phyloP scores from a whole-genome alignment of 192 early-diverging fungal species.

The Podochytrium sp. region DNA sequence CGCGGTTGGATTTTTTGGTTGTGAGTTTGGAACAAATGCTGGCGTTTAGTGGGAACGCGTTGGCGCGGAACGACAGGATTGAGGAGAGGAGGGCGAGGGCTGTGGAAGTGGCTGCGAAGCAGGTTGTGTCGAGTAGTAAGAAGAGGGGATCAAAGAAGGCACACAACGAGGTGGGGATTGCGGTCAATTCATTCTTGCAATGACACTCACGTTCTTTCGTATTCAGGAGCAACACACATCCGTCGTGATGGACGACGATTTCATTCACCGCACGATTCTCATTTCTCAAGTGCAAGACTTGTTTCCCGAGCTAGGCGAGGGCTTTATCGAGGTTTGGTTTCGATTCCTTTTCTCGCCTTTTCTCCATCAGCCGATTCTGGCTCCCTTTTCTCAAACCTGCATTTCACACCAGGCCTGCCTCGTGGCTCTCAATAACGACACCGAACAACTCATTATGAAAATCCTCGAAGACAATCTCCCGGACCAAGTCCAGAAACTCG shows the following conservation, averaged over 20 bases:
- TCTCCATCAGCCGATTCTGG: neutral
- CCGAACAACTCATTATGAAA: constrained; percentile 76
- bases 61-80: constrained; percentile 53
- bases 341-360: neutral
- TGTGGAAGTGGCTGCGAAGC: constrained; percentile 2
- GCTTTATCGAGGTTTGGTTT: constrained; percentile 73
- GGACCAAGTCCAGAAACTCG: constrained; percentile 63
- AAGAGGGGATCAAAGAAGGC: neutral
- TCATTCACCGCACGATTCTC: constrained; percentile 58
- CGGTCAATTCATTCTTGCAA: no score
- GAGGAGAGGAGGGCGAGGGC: constrained; percentile 30
- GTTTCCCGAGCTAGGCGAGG: constrained; percentile 86
- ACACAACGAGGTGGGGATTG: neutral
- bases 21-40: constrained; percentile 74
- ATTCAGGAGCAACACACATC: no score
- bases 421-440: constrained; percentile 63
- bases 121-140: neutral
- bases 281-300: constrained; percentile 86
- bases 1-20: constrained; percentile 65
- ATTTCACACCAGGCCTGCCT: constrained; percentile 74
- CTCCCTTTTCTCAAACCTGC: no score
- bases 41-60: constrained; percentile 52
- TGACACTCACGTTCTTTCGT: no score
- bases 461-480: constrained; percentile 83
- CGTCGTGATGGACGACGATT: constrained; percentile 40